Evolutionary conservation across 192 early-diverging fungal genomes (phyloP).

Genomic region (Coemansia asiatica): DNA sequence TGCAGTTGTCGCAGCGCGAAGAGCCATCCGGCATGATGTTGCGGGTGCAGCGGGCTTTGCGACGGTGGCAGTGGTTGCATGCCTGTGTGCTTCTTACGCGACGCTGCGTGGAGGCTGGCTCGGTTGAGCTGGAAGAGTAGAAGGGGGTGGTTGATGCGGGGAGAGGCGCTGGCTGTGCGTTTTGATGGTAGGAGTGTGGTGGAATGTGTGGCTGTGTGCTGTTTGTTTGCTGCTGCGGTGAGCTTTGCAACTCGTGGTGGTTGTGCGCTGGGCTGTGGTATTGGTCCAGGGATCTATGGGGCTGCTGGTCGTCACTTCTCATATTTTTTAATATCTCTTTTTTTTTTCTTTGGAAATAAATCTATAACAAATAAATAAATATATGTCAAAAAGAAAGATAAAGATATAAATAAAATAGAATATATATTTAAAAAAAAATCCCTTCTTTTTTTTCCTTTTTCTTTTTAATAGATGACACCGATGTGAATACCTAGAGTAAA

Average conservation of each 20-base stretch:
- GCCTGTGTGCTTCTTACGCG: slow-evolving; percentile 35
- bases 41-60: slow-evolving; percentile 42
- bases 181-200: not conserved
- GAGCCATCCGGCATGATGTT: slow-evolving; percentile 38
- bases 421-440: too few relatives aligned
- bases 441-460: too few relatives aligned
- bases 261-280: not conserved
- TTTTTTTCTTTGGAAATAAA: too few relatives aligned
- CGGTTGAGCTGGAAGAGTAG: not conserved
- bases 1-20: slow-evolving; percentile 34
- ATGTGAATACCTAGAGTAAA: too few relatives aligned
- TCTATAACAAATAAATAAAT: too few relatives aligned
- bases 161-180: not conserved
- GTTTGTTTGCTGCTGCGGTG: not conserved
- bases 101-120: slow-evolving; percentile 3
- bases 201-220: not conserved
- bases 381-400: too few relatives aligned
- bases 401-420: too few relatives aligned
- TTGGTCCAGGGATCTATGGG: not conserved
- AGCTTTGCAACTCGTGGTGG: not conserved
- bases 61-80: slow-evolving; percentile 43
- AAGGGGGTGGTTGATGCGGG: not conserved
- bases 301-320: too few relatives aligned
- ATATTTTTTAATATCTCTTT: too few relatives aligned
- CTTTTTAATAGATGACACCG: too few relatives aligned